Conservation (phyloP, 2,329 filamentous ascomycete genomes). For the Colletotrichum chrysophilum region DNA sequence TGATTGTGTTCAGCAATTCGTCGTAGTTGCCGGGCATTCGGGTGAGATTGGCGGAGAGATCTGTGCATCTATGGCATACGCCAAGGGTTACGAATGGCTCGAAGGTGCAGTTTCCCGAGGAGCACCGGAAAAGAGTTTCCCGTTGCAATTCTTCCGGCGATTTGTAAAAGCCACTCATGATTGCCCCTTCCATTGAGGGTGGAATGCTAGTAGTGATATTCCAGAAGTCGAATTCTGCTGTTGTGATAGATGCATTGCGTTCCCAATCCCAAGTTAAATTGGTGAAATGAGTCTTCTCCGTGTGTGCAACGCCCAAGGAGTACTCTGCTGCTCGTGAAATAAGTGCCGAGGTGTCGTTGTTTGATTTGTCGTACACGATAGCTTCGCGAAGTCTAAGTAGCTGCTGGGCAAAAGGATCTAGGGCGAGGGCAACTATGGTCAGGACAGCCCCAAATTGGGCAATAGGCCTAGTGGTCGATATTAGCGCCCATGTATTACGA, state of each 20-base stretch:
- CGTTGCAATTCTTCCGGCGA: background rate
- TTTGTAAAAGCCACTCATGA: constrained; percentile 5
- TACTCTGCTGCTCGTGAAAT: background rate
- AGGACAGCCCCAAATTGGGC: background rate
- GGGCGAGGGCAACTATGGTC: background rate
- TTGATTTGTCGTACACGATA: background rate
- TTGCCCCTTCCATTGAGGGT: background rate
- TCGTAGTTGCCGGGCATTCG: background rate
- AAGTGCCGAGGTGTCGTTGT: background rate
- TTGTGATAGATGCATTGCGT: too few relatives aligned
- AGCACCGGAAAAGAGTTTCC: constrained; percentile 14
- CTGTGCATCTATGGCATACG: constrained; percentile 23
- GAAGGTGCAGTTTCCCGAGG: constrained; percentile 23
- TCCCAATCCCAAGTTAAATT: too few relatives aligned
- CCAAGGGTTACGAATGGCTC: constrained; percentile 20
- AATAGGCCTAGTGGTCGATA: background rate
- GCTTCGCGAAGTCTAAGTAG: background rate
- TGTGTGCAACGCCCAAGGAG: too few relatives aligned
- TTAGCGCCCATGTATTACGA: too few relatives aligned
- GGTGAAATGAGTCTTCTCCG: too few relatives aligned
- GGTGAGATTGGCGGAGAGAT: constrained; percentile 20
- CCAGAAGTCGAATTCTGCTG: background rate
- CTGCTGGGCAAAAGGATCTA: constrained; percentile 5
- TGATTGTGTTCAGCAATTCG: background rate
- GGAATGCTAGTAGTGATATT: background rate